These are phyloP conservation scores for Hsuehochloa calcarea DNA, from an alignment of 176 grass and related monocot genomes.

Conservation along the genomic window DNA sequence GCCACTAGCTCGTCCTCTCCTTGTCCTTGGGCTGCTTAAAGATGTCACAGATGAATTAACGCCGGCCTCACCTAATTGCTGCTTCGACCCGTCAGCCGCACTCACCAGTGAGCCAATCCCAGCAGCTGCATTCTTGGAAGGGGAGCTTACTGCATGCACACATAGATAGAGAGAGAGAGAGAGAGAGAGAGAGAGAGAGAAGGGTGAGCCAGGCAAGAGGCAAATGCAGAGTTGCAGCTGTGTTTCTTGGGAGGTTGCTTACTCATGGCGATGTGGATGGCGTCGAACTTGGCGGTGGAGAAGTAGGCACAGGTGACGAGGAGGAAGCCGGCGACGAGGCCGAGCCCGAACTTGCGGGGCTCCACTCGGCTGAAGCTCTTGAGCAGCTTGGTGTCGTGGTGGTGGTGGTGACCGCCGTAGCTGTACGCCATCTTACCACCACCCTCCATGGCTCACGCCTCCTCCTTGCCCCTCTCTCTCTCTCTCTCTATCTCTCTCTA, in stretches of 20 bases:
- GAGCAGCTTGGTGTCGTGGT: slow-evolving; percentile 31
- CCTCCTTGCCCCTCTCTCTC: too few relatives aligned
- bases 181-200: neutral
- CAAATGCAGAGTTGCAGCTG: neutral
- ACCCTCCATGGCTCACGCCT: slow-evolving; percentile 33
- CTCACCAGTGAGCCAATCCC: slow-evolving; percentile 21
- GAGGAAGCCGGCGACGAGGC: slow-evolving; percentile 55
- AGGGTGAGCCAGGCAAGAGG: neutral
- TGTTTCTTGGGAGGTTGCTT: neutral
- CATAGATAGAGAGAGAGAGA: neutral
- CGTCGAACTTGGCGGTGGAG: slow-evolving; percentile 68
- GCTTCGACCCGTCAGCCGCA: slow-evolving; percentile 8
- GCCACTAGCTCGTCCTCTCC: neutral
- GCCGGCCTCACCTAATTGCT: slow-evolving; percentile 27
- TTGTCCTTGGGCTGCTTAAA: neutral
- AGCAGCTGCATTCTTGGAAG: neutral
- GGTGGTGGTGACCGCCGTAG: neutral
- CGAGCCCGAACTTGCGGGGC: slow-evolving; percentile 48
- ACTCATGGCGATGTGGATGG: slow-evolving; percentile 54
- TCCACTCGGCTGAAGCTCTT: slow-evolving; percentile 62
- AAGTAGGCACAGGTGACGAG: slow-evolving; percentile 71
- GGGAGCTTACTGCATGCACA: slow-evolving; percentile 9
- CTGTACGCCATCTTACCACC: slow-evolving; percentile 40
- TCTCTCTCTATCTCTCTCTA: neutral
- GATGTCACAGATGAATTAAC: neutral